phyloP scores from a whole-genome alignment of 108 stramenopile species.

The Cyclotella cryptica region DNA sequence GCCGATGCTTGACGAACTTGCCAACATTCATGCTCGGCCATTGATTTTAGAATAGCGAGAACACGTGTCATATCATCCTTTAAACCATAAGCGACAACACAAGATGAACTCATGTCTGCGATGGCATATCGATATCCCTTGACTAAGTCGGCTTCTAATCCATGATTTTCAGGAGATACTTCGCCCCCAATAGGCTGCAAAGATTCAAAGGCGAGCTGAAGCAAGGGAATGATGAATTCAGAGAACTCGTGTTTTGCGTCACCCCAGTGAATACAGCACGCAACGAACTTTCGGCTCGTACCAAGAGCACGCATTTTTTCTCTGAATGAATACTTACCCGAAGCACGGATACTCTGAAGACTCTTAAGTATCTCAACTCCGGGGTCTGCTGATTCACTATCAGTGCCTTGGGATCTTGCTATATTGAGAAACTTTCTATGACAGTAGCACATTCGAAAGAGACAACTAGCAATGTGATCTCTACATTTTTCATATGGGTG shows the following conservation, averaged over 20 bases:
- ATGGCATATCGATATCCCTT: conserved; percentile 82
- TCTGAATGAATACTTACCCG: conserved; percentile 56
- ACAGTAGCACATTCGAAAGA: conserved; percentile 86
- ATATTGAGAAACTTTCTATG: conserved; percentile 62
- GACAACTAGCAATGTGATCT: conserved; percentile 81
- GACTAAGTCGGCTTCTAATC: conserved; percentile 82
- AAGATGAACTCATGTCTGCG: conserved; percentile 75
- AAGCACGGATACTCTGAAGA: conserved; percentile 49
- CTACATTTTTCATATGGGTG: conserved; percentile 92
- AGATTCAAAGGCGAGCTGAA: conserved; percentile 82
- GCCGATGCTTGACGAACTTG: conserved; percentile 88
- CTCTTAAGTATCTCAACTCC: conserved; percentile 69
- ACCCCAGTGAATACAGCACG: conserved; percentile 85
- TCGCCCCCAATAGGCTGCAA: conserved; percentile 66
- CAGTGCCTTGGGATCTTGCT: conserved; percentile 26
- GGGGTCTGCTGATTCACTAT: conserved; percentile 46
- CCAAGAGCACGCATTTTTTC: conserved; percentile 74
- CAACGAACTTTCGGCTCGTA: conserved; percentile 84
- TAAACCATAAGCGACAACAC: conserved; percentile 71
- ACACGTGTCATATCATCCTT: conserved; percentile 69
- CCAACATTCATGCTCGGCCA: conserved; percentile 74
- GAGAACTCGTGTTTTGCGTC: conserved; percentile 84
- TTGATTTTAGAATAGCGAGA: conserved; percentile 56
- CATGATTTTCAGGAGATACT: conserved; percentile 69
- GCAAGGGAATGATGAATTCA: conserved; percentile 76